Evolutionary conservation across 2,329 filamentous ascomycete genomes (phyloP).

Genomic region (Diplodia scrobiculata): DNA sequence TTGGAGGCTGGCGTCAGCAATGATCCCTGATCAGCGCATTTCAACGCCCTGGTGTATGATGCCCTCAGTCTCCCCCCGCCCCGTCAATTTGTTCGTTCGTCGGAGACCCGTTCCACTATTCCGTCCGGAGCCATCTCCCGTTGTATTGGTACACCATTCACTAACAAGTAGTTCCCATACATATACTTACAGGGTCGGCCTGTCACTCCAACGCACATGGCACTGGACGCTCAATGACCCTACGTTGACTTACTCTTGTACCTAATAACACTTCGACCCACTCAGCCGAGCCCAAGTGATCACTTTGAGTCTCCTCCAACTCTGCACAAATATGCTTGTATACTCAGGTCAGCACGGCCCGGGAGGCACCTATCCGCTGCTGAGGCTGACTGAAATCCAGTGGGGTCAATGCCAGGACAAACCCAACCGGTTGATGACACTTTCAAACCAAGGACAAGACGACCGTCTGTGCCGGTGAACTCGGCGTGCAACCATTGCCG

Average conservation of each 20-base stretch:
- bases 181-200: slow-evolving; percentile 13
- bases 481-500: slow-evolving; percentile 23
- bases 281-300: background rate
- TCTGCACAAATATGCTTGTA: background rate
- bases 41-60: slow-evolving; percentile 4
- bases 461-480: slow-evolving; percentile 14
- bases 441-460: background rate
- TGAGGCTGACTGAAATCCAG: background rate
- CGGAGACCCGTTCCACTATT: background rate
- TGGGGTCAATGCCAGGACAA: background rate
- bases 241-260: background rate
- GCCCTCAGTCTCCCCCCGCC: slow-evolving; percentile 16
- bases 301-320: too few relatives aligned
- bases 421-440: background rate
- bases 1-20: slow-evolving; percentile 5
- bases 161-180: background rate
- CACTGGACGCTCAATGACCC: background rate
- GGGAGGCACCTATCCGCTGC: background rate
- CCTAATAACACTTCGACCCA: background rate
- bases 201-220: background rate
- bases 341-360: background rate
- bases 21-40: background rate
- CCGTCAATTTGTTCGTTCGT: background rate
- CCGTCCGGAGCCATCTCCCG: background rate
- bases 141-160: background rate